Evolutionary conservation across 2,329 filamentous ascomycete species (phyloP), one percentile per base, ranked within the genome.

Genomic region (Mycogone perniciosa): DNA sequence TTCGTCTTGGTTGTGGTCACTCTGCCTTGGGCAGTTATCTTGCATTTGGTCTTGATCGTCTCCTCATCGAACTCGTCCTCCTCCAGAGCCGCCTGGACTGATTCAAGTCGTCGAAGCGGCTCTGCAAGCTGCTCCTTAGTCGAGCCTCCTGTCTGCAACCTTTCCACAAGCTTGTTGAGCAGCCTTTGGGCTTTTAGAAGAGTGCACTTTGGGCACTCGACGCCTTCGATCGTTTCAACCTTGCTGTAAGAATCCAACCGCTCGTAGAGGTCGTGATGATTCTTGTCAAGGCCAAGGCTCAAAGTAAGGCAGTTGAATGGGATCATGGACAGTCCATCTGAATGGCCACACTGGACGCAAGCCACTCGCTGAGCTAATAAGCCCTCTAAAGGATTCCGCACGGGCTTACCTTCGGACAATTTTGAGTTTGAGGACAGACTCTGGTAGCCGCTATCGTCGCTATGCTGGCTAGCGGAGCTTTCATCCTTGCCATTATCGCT

Each of bases 291-390:
- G 1, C 87, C 88, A 2, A 97, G 80, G 34, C 86, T 89, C 0
- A 97, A 80, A 0, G 92, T 96, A 43, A 97, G 73, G 62, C 90
- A 96, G 63, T 93, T 96, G 75, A 97, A 97, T 0, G 90, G 89
- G 20, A 89, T 95, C 71, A 97, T 81, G 1, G 88, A 90, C 10
- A 96, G 76, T 1, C 91, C 91, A 60, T 96, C 90, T 0, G 89
- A 90, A 68, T 88, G 86, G 6, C 89, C 89, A 64, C 93, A 99
- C 42, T 77, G 76, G 50, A 88, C 85, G 66, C 93, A 99, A 0
- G 88, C 88, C 1, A 97, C 90, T 37, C 90, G 80, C 67, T 97
- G 92, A 1, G 91, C 92, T 7, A 90, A 76, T 20, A 95, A 72
- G 0, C 93, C 93, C 65, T 97, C 90, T 2, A 97, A 73, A 0